These are phyloP conservation scores for Vitis labrusca DNA, from an alignment of 164 flowering plant species.

Conservation along the genomic window DNA sequence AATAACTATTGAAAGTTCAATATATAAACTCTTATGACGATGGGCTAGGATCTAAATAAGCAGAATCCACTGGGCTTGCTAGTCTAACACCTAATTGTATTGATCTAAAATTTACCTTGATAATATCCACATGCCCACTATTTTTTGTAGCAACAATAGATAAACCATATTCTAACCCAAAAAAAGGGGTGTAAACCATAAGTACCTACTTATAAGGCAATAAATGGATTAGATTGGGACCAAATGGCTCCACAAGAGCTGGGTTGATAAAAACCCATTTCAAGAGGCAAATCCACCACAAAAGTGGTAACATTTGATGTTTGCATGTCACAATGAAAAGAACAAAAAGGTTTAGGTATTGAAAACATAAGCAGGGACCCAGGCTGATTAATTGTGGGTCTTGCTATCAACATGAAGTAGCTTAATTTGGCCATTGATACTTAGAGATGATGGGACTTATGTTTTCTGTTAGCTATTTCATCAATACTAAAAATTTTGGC, in stretches of 20 bases:
- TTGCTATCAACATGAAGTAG: no score
- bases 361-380: no score
- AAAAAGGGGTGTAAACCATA: slow-evolving; percentile 45
- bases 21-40: no score
- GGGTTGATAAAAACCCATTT: slow-evolving; percentile 83
- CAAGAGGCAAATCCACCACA: slow-evolving; percentile 16
- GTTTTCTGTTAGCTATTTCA: no score
- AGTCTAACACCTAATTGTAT: no score
- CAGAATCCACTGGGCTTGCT: no score
- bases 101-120: slow-evolving; percentile 37
- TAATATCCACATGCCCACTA: slow-evolving; percentile 81
- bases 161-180: no score
- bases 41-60: no score
- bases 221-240: slow-evolving; percentile 19
- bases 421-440: neutral
- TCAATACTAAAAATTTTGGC: no score
- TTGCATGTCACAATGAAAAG: neutral
- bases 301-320: slow-evolving; percentile 14
- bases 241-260: slow-evolving; percentile 76
- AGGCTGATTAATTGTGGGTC: no score
- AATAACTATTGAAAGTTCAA: no score
- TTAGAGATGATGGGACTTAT: neutral
- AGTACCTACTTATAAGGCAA: slow-evolving; percentile 61
- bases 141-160: slow-evolving; percentile 69
- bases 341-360: no score